Base-by-base conservation (phyloP, 2,329 filamentous ascomycete genomes). In the Sclerotiophoma versabilis region DNA sequence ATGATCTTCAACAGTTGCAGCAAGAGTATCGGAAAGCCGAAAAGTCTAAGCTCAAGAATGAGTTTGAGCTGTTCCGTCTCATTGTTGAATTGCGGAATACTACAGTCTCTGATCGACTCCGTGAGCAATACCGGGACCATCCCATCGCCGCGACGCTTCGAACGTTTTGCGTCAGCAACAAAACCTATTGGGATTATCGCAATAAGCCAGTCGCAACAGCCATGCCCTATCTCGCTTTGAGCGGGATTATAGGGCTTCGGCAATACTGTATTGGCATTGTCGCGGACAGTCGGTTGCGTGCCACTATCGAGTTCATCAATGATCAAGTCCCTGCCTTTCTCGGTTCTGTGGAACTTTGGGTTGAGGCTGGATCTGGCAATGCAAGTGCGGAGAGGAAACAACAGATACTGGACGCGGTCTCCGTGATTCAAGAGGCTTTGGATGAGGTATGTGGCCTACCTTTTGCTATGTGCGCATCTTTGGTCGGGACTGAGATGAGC, bases 151-250 rank as follows among this genome's bases (percentile, higher is more conserved):
- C 57, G 20, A 33, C 54, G 2, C 55, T 78, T 25, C 63, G 60
- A 3, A 71, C 79, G 5, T 81, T 81, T 54, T 81, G 79, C 43
- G 74, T 78, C 9, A 79, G 79, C 61, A 82, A 81, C 56, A 66
- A 45, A 1, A 53, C 73, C 2, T 82, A 82, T 61, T 76, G 76
- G 76, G 57, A 73, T 0, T 30, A 76, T 20, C 72, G 79, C 3
- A 20, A 65, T 0, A 32, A 50, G 3, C 58, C 70, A 1, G 66
- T 36, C 14, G 54, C 60, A 5, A 48, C 36, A 5, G 66, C 75
- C 3, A 51, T 68, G 17, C 72, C 70, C 0, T 65, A 65, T n/a
- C 72, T 82, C 2, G 15, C 63, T 0, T 62, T 81, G 5, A 81
- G 79, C 43, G 79, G 79, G 0, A 79, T 82, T 33, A 12, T 79